phyloP scores from a whole-genome alignment of 495 filamentous ascomycete genomes.

The Lindgomyces ingoldianus region DNA sequence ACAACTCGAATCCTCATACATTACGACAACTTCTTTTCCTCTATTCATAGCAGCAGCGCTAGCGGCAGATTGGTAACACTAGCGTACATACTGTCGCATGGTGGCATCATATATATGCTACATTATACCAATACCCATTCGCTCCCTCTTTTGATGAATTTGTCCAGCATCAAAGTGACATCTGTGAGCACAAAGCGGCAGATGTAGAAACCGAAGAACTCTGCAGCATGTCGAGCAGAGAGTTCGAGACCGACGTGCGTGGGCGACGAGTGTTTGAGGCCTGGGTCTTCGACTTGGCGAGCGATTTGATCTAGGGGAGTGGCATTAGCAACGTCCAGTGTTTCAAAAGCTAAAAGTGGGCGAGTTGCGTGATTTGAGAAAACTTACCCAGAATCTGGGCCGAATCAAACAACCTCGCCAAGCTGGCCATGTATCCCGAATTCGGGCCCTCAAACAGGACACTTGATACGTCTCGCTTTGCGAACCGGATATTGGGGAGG shows the following conservation, averaged over 20 bases:
- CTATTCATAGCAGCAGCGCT: no score
- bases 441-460: constrained; percentile 80
- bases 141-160: constrained; percentile 92
- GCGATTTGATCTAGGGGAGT: constrained; percentile 79
- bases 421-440: constrained; percentile 82
- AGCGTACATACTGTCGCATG: neutral
- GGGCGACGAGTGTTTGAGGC: constrained; percentile 75
- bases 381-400: constrained; percentile 87
- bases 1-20: no score
- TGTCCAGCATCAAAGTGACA: constrained; percentile 84
- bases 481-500: constrained; percentile 52
- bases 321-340: constrained; percentile 23
- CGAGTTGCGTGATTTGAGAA: no score
- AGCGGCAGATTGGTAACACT: neutral
- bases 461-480: constrained; percentile 67
- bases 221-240: constrained; percentile 87
- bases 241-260: constrained; percentile 94
- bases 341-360: no score
- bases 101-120: neutral
- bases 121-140: constrained; percentile 81
- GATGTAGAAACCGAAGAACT: constrained; percentile 96
- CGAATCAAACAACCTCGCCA: constrained; percentile 91
- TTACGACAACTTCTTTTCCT: no score
- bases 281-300: constrained; percentile 91
- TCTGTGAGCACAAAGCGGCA: constrained; percentile 91